Percentiles rank a stretch among this genome's conserved stretches.
Conservation (phyloP, 352 stramenopile species). For the Globisporangium uncinulatum region DNA sequence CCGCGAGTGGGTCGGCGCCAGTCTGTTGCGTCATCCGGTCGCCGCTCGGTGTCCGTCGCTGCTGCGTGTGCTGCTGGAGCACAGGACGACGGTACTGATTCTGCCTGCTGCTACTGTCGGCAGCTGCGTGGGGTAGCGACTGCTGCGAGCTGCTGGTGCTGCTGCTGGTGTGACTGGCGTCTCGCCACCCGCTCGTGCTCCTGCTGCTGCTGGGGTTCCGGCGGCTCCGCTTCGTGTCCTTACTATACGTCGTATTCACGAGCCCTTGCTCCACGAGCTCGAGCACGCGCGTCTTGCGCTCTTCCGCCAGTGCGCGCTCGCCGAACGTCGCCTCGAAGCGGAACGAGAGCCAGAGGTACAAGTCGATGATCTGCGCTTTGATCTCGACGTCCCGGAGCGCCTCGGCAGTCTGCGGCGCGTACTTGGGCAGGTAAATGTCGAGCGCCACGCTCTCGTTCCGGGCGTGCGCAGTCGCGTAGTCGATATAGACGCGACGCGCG, state of each 20-base stretch:
- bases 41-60: not conserved
- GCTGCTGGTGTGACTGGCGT: not conserved
- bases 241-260: slow-evolving; percentile 73
- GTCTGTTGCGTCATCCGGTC: not conserved
- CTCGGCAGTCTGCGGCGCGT: slow-evolving; percentile 69
- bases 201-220: not conserved
- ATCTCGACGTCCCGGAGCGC: slow-evolving; percentile 87
- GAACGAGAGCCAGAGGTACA: slow-evolving; percentile 93
- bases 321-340: slow-evolving; percentile 88
- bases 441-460: slow-evolving; percentile 70
- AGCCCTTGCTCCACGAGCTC: slow-evolving; percentile 68
- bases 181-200: not conserved
- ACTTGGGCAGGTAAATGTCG: slow-evolving; percentile 71
- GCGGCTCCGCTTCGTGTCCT: slow-evolving; percentile 25
- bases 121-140: no score
- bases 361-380: slow-evolving; percentile 90
- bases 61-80: not conserved
- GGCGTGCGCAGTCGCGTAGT: slow-evolving; percentile 81
- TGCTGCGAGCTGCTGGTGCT: not conserved
- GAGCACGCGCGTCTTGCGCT: slow-evolving; percentile 57
- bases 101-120: not conserved
- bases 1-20: not conserved
- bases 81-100: not conserved
- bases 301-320: slow-evolving; percentile 56
- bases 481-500: slow-evolving; percentile 71